Percentiles rank a stretch among this genome's conserved stretches.
These are phyloP conservation scores for Podila epigama DNA, from an alignment of 192 early-diverging fungal species.

Conservation along the genomic window DNA sequence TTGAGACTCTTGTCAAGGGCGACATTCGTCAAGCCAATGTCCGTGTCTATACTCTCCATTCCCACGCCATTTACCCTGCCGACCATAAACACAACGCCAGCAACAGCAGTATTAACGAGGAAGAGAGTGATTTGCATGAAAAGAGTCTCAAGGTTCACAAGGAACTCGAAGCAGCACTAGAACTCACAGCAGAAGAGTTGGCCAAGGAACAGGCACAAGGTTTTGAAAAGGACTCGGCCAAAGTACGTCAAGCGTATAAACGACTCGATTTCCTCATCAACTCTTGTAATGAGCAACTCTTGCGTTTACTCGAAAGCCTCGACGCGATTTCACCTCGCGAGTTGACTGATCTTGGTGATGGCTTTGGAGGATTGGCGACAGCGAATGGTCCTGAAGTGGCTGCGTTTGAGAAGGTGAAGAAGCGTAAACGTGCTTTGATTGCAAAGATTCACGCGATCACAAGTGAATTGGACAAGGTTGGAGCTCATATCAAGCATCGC, in stretches of 20 bases:
- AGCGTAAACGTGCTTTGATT: constrained; percentile 22
- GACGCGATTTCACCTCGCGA: constrained; percentile 42
- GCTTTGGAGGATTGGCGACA: constrained; percentile 15
- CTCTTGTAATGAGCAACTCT: constrained; percentile 20
- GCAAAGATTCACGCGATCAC: constrained; percentile 32
- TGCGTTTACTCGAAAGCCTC: constrained; percentile 23
- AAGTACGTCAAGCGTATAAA: constrained; percentile 38
- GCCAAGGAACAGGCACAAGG: constrained; percentile 28
- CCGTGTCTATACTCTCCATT: constrained; percentile 21
- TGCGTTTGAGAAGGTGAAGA: constrained; percentile 42
- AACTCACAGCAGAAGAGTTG: constrained; percentile 31
- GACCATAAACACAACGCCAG: no score
- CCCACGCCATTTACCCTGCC: constrained; percentile 12
- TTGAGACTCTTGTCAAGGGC: constrained; percentile 10
- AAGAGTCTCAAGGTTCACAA: no score
- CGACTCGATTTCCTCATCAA: constrained; percentile 32
- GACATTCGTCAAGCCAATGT: constrained; percentile 42
- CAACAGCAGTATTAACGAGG: no score
- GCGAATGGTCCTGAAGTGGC: constrained; percentile 21
- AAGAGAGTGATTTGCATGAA: constrained; percentile 9
- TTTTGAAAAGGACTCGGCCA: constrained; percentile 15
- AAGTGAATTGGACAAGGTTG: constrained; percentile 34
- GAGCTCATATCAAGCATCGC: constrained; percentile 21
- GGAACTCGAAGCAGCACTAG: no score
- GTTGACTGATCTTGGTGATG: constrained; percentile 40